Percentiles rank a stretch among this genome's conserved stretches.
Conservation (phyloP, 805 yeast species). For the Metschnikowia aberdeeniae region DNA sequence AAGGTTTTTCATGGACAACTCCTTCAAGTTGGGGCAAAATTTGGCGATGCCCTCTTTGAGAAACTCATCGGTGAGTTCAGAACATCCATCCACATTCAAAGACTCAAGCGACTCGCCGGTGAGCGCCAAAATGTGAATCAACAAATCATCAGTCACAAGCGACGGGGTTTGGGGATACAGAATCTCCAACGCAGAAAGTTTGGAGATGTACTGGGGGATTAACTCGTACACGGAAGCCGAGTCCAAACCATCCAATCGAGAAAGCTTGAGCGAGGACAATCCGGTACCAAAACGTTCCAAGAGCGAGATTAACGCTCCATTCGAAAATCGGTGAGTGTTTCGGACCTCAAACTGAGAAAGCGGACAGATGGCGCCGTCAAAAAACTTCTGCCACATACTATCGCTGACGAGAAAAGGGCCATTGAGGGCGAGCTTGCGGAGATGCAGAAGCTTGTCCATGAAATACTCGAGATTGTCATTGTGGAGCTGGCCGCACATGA, state of each 20-base stretch:
- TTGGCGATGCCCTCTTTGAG: slow-evolving; percentile 53
- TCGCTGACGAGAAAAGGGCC: slow-evolving; percentile 88
- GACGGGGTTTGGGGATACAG: slow-evolving; percentile 66
- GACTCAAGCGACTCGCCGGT: slow-evolving; percentile 58
- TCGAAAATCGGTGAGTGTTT: slow-evolving; percentile 80
- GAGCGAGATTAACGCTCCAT: slow-evolving; percentile 58
- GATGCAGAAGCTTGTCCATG: slow-evolving; percentile 50
- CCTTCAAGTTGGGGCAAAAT: slow-evolving; percentile 53
- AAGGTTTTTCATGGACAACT: slow-evolving; percentile 53
- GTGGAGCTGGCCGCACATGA: slow-evolving; percentile 92
- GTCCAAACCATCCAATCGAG: slow-evolving; percentile 69
- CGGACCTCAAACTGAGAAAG: slow-evolving; percentile 59
- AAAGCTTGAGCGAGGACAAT: slow-evolving; percentile 55
- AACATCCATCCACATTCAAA: slow-evolving; percentile 69
- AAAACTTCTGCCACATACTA: slow-evolving; percentile 71
- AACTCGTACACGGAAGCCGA: slow-evolving; percentile 55
- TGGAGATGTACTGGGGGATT: slow-evolving; percentile 56
- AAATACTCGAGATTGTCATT: slow-evolving; percentile 68
- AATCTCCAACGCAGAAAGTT: slow-evolving; percentile 56
- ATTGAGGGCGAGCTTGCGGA: slow-evolving; percentile 61
- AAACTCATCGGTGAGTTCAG: slow-evolving; percentile 63
- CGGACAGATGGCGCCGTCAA: slow-evolving; percentile 52
- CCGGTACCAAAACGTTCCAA: slow-evolving; percentile 53
- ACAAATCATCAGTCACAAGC: slow-evolving; percentile 61
- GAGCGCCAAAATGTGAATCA: slow-evolving; percentile 56